Conservation (phyloP, 2,329 filamentous ascomycete species). For the Pestalotiopsis sp. region DNA sequence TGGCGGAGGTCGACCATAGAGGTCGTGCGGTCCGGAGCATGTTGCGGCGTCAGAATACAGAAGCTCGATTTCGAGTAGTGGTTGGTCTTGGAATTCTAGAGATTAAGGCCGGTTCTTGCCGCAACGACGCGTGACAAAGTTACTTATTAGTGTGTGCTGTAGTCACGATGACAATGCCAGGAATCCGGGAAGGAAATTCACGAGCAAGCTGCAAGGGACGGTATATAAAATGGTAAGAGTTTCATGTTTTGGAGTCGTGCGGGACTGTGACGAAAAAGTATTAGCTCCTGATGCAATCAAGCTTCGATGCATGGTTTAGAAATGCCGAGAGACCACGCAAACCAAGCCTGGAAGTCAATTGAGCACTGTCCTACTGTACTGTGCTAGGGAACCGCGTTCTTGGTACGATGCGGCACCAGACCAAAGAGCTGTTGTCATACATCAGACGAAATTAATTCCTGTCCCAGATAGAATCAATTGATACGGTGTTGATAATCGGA, state of each 20-base stretch:
- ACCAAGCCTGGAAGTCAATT: neutral
- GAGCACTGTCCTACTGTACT: neutral
- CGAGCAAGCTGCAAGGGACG: neutral
- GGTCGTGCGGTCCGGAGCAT: slow-evolving; percentile 32
- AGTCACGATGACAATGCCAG: too few relatives aligned
- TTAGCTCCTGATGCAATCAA: slow-evolving; percentile 7
- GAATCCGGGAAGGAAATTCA: too few relatives aligned
- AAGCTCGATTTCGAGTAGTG: neutral
- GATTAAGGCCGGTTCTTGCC: neutral
- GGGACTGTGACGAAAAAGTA: slow-evolving; percentile 1
- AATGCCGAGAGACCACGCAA: slow-evolving; percentile 2
- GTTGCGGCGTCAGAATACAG: neutral
- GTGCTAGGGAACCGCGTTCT: neutral
- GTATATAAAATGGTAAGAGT: neutral
- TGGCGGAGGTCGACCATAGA: slow-evolving; percentile 24
- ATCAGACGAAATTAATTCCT: neutral
- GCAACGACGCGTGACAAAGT: neutral
- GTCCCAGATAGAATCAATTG: neutral
- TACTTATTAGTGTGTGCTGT: too few relatives aligned
- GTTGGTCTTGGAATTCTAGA: neutral
- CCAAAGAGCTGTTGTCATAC: neutral
- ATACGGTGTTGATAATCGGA: neutral
- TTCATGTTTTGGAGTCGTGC: neutral
- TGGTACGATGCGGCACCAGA: neutral
- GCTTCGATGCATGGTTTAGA: neutral